Evolutionary conservation across 2,329 filamentous ascomycete species (phyloP).

Genomic region (Akanthomyces muscarius): DNA sequence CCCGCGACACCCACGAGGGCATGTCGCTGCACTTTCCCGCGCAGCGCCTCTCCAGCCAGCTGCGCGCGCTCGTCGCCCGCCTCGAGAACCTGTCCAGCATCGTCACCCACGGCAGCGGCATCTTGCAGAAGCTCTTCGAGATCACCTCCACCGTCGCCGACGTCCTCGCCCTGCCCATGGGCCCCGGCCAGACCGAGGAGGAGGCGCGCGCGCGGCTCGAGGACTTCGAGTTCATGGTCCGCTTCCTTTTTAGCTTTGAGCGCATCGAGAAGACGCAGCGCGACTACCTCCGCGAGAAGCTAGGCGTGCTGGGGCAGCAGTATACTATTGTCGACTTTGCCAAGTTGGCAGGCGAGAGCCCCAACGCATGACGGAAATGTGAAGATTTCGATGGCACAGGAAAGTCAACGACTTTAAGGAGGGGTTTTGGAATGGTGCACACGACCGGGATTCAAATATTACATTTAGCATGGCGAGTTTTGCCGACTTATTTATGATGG

Average conservation of each 20-base stretch:
- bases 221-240: constrained; percentile 50
- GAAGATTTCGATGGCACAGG: not conserved
- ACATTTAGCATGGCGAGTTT: not conserved
- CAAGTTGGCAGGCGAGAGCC: constrained; percentile 25
- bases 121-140: constrained; percentile 57
- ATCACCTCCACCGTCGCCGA: constrained; percentile 58
- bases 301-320: constrained; percentile 31
- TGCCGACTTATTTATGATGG: not conserved
- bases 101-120: constrained; percentile 51
- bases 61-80: constrained; percentile 34
- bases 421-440: not conserved
- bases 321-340: constrained; percentile 30
- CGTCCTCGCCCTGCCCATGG: constrained; percentile 49
- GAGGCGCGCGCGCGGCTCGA: constrained; percentile 46
- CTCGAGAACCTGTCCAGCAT: constrained; percentile 40
- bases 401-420: not conserved
- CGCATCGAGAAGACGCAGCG: constrained; percentile 43
- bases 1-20: constrained; percentile 32
- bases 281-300: constrained; percentile 37
- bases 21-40: constrained; percentile 38
- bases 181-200: constrained; percentile 34
- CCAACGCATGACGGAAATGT: not conserved
- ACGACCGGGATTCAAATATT: not conserved
- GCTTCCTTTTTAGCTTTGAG: constrained; percentile 47
- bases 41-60: constrained; percentile 35